Evolutionary conservation across 192 early-diverging fungal genomes (phyloP).

Genomic region (Coemansia sp.): DNA sequence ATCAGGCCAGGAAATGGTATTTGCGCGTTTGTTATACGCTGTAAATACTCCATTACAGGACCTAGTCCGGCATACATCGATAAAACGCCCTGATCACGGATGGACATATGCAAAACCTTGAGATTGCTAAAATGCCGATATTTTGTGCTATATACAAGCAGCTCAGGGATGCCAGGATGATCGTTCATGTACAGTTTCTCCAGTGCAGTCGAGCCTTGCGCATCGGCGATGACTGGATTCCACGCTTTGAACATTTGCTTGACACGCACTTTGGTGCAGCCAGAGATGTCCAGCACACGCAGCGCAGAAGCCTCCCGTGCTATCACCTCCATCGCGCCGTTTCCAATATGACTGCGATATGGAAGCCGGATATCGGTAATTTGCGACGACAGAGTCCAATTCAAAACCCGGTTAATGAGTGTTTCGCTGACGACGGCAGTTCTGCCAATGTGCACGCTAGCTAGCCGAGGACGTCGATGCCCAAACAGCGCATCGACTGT

Average conservation of each 20-base stretch:
- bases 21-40: conserved; percentile 10
- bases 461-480: conserved; percentile 19
- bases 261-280: conserved; percentile 27
- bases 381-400: conserved; percentile 13
- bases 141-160: conserved; percentile 34
- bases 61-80: conserved; percentile 13
- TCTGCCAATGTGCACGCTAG: conserved; percentile 8
- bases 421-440: neutral
- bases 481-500: conserved; percentile 22
- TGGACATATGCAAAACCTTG: conserved; percentile 30
- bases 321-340: conserved; percentile 17
- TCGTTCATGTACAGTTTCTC: conserved; percentile 39
- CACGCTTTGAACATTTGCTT: conserved; percentile 35
- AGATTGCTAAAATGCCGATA: conserved; percentile 33
- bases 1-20: conserved; percentile 26
- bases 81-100: conserved; percentile 24
- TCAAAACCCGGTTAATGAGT: conserved; percentile 14
- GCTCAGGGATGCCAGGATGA: conserved; percentile 40
- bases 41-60: conserved; percentile 24
- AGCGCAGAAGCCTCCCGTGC: conserved; percentile 17
- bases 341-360: conserved; percentile 14
- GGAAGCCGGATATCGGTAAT: conserved; percentile 26
- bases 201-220: conserved; percentile 17
- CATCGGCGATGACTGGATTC: conserved; percentile 21
- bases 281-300: conserved; percentile 45